phyloP scores from a whole-genome alignment of 306 rosid species.

The Echinosophora koreensis region DNA sequence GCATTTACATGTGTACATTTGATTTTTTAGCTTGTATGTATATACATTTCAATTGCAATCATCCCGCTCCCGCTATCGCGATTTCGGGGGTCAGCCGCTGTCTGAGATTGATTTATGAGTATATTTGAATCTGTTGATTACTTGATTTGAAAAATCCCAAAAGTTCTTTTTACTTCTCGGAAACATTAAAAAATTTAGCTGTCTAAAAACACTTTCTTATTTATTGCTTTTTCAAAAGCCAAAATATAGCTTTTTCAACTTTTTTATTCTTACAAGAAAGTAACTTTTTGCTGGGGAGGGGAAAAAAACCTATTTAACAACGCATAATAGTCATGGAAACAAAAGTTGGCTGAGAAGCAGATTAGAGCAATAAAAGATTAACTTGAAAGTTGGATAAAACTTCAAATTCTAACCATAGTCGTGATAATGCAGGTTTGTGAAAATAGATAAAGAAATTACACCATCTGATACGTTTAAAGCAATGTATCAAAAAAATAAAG shows the following conservation, averaged over 20 bases:
- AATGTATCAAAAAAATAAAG: background rate
- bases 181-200: constrained; percentile 8
- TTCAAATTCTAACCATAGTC: constrained; percentile 24
- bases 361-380: background rate
- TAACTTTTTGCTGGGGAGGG: background rate
- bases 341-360: background rate
- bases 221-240: background rate
- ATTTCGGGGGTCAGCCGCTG: too few species aligned
- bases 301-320: background rate
- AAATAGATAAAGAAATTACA: constrained; percentile 32
- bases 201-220: background rate
- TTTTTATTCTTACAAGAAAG: background rate
- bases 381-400: constrained; percentile 7
- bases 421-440: constrained; percentile 1
- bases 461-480: constrained; percentile 22
- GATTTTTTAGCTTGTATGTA: too few species aligned
- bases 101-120: background rate
- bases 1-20: too few species aligned
- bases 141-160: background rate
- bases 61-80: too few species aligned
- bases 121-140: constrained; percentile 26
- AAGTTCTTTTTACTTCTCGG: constrained; percentile 1
- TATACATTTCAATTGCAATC: too few species aligned
- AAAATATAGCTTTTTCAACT: constrained; percentile 12
- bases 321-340: constrained; percentile 5